Base-by-base conservation (phyloP, 139 green algal genomes). In the Trebouxia sp. region DNA sequence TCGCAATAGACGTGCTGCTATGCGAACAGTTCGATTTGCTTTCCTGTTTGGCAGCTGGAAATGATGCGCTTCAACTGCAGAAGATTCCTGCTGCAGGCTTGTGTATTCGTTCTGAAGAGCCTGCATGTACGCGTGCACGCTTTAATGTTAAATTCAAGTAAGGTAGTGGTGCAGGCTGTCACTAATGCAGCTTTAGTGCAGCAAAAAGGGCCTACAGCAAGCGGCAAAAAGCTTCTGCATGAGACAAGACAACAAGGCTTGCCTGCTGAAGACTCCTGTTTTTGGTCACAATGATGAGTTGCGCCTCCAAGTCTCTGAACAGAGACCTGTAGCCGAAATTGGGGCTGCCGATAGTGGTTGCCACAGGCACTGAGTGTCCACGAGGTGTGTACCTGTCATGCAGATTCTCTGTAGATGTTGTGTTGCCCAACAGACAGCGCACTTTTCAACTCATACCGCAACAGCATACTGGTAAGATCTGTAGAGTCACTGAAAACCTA, bases 291-390 rank as follows among this genome's bases (percentile, higher is more conserved):
- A 89, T 39, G 24, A 87, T 2, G 45, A 90, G 78, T 39, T 90
- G 82, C 15, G 69, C 24, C 81, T 90, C 86, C 38, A 90, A 42
- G 70, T 90, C 86, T 0, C 78, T 83, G 10, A 78, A 41, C 45
- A 80, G 42, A 30, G 85, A 90, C 1, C 86, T 78, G 26, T 80
- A 83, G 32, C 86, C 86, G 53, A 75, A 90, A 70, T 90, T 90
- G 48, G 85, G 79, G 86, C 85, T 90, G 41, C 86, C 86, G 11
- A 90, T 67, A 0, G 65, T 41, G 1, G 86, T 86, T 10, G 72
- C 75, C 11, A 42, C 35, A 7, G 86, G 86, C 37, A 35, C 9
- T 24, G 50, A 28, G 28, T 32, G 47, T 6, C 78, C 48, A 24
- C 42, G 24, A 4, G 42, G 62, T 37, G 75, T 80, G 47, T 80